Evolutionary conservation across 768 basidiomycete genomes (phyloP).

Genomic region (Russula dissimulans): DNA sequence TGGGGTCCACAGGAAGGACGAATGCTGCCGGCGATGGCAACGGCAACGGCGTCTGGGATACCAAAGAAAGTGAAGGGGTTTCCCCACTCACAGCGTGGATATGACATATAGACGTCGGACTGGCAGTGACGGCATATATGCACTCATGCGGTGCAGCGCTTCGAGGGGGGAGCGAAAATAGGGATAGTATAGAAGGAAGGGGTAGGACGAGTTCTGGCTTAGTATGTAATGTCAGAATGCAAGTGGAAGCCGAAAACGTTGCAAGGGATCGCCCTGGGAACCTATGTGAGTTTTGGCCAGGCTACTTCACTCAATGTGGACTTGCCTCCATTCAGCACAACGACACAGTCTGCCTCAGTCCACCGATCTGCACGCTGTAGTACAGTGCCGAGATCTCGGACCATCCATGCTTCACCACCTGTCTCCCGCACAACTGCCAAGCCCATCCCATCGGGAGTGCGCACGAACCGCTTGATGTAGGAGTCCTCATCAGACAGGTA

Average conservation of each 20-base stretch:
- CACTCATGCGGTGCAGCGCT: conserved; percentile 36
- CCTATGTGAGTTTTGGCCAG: conserved; percentile 4
- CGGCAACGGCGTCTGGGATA: conserved; percentile 46
- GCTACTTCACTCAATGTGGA: background rate
- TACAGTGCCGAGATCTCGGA: conserved; percentile 38
- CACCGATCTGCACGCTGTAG: conserved; percentile 44
- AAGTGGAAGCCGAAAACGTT: conserved; percentile 45
- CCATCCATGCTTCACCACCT: conserved; percentile 56
- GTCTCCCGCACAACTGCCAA: conserved; percentile 57
- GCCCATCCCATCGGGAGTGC: conserved; percentile 73
- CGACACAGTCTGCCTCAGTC: conserved; percentile 51
- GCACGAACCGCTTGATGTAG: conserved; percentile 49
- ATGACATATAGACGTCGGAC: conserved; percentile 45
- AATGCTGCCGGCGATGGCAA: conserved; percentile 33
- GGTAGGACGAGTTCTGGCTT: conserved; percentile 33
- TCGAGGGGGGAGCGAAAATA: conserved; percentile 53
- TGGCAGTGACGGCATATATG: conserved; percentile 58
- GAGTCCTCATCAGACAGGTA: conserved; percentile 11
- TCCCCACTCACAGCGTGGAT: conserved; percentile 35
- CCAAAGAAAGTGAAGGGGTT: conserved; percentile 34
- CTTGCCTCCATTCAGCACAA: conserved; percentile 61
- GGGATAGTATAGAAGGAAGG: conserved; percentile 44
- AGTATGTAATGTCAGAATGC: conserved; percentile 45
- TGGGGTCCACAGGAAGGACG: conserved; percentile 77
- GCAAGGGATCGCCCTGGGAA: conserved; percentile 43